Conservation (phyloP, 306 rosid genomes). For the Carpinus viminea region DNA sequence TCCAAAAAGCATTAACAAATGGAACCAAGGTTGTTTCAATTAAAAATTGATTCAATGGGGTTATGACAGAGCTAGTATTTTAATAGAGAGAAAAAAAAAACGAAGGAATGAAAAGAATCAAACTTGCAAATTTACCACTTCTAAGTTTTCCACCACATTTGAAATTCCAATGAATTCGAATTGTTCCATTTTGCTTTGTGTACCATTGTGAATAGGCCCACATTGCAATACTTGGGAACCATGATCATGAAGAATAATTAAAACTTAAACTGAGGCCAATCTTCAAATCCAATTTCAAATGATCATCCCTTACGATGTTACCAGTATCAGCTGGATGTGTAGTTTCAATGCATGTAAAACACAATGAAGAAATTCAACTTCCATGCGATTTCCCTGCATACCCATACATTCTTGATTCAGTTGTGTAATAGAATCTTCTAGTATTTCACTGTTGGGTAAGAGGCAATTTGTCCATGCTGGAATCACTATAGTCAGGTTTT, state of each 20-base stretch:
- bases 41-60: neutral
- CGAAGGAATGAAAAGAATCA: neutral
- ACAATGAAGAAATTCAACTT: neutral
- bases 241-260: neutral
- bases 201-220: neutral
- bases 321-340: neutral
- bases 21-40: too few species aligned
- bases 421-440: neutral
- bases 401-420: slow-evolving; percentile 8
- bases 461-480: neutral
- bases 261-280: neutral
- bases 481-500: neutral
- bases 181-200: neutral
- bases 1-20: too few species aligned
- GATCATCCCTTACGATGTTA: neutral
- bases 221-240: neutral
- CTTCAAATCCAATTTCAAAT: neutral
- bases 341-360: neutral
- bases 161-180: neutral
- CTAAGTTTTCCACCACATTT: neutral
- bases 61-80: neutral
- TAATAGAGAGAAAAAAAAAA: neutral
- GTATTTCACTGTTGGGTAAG: neutral
- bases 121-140: neutral
- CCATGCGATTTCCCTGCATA: neutral